Conservation (phyloP, 2,329 filamentous ascomycete species). For the Nemania sp. region DNA sequence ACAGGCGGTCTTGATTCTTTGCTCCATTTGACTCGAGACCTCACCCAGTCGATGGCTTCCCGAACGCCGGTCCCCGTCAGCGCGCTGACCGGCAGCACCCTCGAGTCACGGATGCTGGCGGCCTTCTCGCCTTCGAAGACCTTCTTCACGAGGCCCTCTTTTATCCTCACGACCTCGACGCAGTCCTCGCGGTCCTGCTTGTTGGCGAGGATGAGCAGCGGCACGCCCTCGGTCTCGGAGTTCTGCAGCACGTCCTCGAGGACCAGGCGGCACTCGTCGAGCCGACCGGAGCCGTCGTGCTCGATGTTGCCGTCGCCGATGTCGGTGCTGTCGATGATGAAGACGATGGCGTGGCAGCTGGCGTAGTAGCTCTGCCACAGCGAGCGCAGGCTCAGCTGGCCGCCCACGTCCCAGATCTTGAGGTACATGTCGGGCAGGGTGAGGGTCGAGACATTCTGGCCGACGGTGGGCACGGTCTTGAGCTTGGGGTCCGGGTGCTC, state of each 20-base stretch:
- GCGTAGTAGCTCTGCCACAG: slow-evolving; percentile 97
- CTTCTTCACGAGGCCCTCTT: slow-evolving; percentile 92
- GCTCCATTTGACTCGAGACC: slow-evolving; percentile 92
- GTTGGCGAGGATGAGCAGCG: slow-evolving; percentile 89
- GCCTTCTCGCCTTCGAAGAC: slow-evolving; percentile 96
- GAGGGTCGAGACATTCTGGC: slow-evolving; percentile 94
- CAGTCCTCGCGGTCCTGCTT: slow-evolving; percentile 98
- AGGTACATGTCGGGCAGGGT: slow-evolving; percentile 92
- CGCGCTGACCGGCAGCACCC: slow-evolving; percentile 91
- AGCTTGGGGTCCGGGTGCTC: slow-evolving; percentile 65
- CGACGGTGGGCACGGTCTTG: slow-evolving; percentile 94
- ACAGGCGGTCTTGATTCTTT: slow-evolving; percentile 90
- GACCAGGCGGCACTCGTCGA: slow-evolving; percentile 88
- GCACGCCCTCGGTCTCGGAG: slow-evolving; percentile 87
- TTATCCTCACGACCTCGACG: slow-evolving; percentile 95
- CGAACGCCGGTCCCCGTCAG: slow-evolving; percentile 83
- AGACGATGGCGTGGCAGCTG: slow-evolving; percentile 94
- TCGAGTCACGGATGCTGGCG: slow-evolving; percentile 81
- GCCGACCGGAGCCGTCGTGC: slow-evolving; percentile 58
- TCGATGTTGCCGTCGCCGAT: slow-evolving; percentile 80
- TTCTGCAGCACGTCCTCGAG: slow-evolving; percentile 89
- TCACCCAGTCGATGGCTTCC: slow-evolving; percentile 97
- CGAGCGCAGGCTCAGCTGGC: slow-evolving; percentile 83
- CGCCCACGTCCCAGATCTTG: slow-evolving; percentile 98
- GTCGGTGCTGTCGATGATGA: slow-evolving; percentile 95